Evolutionary conservation across 139 green algal genomes (phyloP).

Genomic region (Edaphochlamys debaryana): DNA sequence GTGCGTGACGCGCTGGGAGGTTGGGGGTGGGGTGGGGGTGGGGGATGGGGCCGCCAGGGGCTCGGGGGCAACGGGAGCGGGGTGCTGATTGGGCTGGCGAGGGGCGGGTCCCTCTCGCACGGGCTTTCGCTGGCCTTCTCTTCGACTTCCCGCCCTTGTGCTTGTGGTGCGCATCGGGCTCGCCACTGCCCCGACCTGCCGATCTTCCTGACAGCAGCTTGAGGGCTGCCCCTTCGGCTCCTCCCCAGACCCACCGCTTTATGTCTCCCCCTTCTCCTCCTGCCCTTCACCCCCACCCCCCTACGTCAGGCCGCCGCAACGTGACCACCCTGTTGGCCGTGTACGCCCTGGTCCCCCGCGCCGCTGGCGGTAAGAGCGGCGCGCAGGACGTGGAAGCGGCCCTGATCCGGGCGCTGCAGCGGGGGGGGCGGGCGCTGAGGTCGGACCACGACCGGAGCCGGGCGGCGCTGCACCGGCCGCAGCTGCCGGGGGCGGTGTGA

Average conservation of each 20-base stretch:
- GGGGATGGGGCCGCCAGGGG: too few relatives aligned
- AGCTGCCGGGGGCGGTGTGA: conserved; percentile 1
- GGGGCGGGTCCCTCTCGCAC: too few relatives aligned
- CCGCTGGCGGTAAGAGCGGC: conserved; percentile 9
- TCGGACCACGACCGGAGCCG: conserved; percentile 13
- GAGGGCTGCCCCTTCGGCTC: too few relatives aligned
- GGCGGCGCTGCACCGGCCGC: background rate
- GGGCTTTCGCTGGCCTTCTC: too few relatives aligned
- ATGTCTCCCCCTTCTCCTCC: background rate
- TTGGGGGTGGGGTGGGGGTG: background rate
- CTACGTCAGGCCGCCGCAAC: background rate
- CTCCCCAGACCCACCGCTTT: background rate
- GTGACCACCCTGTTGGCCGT: background rate
- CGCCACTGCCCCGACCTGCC: too few relatives aligned
- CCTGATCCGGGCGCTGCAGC: conserved; percentile 1
- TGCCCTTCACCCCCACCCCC: background rate
- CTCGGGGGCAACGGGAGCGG: too few relatives aligned
- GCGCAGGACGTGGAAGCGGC: conserved; percentile 27
- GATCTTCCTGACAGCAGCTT: background rate
- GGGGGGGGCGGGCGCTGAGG: background rate
- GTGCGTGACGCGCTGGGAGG: background rate
- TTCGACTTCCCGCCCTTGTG: too few relatives aligned
- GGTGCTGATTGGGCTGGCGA: too few relatives aligned
- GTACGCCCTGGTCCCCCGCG: conserved; percentile 5
- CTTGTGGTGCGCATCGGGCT: too few relatives aligned